Evolutionary conservation across 192 early-diverging fungal species (phyloP).

Genomic region (Coemansia sp.): DNA sequence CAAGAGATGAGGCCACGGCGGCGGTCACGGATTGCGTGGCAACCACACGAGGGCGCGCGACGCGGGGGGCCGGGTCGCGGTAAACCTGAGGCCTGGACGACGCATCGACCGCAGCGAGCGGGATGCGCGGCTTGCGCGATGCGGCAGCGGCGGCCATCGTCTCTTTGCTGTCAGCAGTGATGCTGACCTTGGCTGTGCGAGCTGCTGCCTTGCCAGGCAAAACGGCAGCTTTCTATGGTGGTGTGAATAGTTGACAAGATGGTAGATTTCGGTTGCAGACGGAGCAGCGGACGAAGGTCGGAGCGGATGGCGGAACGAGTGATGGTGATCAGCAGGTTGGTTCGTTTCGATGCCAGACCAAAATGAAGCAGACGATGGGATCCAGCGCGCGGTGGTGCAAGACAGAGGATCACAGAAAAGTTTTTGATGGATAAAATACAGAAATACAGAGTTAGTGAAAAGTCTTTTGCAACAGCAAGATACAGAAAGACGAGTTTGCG

Average conservation of each 20-base stretch:
- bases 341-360: slow-evolving; percentile 1
- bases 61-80: slow-evolving; percentile 28
- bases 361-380: not conserved
- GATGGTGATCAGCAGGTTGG: not conserved
- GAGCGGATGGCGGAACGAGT: not conserved
- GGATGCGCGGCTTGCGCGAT: slow-evolving; percentile 36
- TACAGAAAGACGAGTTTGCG: not conserved
- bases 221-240: slow-evolving; percentile 3
- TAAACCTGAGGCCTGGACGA: slow-evolving; percentile 27
- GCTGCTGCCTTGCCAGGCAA: slow-evolving; percentile 6
- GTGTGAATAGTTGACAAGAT: not conserved
- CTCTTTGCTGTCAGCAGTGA: slow-evolving; percentile 11
- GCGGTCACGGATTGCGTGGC: slow-evolving; percentile 4
- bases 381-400: not conserved
- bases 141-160: slow-evolving; percentile 28
- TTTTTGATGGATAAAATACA: slow-evolving; percentile 9
- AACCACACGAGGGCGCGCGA: slow-evolving; percentile 11
- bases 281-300: not conserved
- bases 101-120: slow-evolving; percentile 31
- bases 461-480: not conserved
- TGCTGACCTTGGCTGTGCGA: not conserved
- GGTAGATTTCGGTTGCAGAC: not conserved
- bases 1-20: slow-evolving; percentile 8
- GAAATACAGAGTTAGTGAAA: slow-evolving; percentile 4
- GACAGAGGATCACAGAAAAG: not conserved